A percentile compares a stretch with the other conserved stretches of the same genome.
Evolutionary conservation across 2,329 filamentous ascomycete genomes (phyloP).

Genomic region (Stachybotrys chartarum): DNA sequence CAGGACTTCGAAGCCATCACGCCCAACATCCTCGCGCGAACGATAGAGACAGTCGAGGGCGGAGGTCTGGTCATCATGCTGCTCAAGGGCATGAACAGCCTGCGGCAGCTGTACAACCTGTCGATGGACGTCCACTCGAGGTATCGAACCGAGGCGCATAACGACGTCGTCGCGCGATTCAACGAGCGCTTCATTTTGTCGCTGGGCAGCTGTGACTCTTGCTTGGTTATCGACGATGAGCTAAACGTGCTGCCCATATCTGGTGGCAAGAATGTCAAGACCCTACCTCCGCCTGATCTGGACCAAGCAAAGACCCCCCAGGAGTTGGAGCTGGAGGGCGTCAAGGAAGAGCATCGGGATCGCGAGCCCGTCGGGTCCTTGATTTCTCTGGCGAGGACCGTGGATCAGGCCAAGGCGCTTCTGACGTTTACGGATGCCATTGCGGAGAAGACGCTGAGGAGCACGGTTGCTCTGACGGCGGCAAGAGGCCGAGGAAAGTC

Average conservation of each 20-base stretch:
- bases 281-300: conserved; percentile 67
- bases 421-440: conserved; percentile 95
- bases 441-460: conserved; percentile 88
- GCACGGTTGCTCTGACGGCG: conserved; percentile 88
- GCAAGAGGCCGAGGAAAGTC: conserved; percentile 95
- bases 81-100: conserved; percentile 90
- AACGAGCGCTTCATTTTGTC: conserved; percentile 97
- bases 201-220: conserved; percentile 88
- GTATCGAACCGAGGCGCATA: conserved; percentile 93
- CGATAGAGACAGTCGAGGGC: conserved; percentile 95
- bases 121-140: conserved; percentile 97
- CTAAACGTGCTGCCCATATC: conserved; percentile 96
- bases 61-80: conserved; percentile 86
- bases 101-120: conserved; percentile 94
- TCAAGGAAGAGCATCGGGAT: conserved; percentile 83
- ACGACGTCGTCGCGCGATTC: conserved; percentile 90
- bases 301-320: conserved; percentile 67
- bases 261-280: conserved; percentile 82
- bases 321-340: conserved; percentile 69
- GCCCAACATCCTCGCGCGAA: conserved; percentile 90
- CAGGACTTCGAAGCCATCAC: conserved; percentile 98
- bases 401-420: conserved; percentile 95
- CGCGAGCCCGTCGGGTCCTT: conserved; percentile 80
- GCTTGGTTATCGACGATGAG: conserved; percentile 94
- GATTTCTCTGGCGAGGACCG: conserved; percentile 77